Evolutionary conservation across 257 asterid genomes (phyloP).

Genomic region (Perilla frutescens): DNA sequence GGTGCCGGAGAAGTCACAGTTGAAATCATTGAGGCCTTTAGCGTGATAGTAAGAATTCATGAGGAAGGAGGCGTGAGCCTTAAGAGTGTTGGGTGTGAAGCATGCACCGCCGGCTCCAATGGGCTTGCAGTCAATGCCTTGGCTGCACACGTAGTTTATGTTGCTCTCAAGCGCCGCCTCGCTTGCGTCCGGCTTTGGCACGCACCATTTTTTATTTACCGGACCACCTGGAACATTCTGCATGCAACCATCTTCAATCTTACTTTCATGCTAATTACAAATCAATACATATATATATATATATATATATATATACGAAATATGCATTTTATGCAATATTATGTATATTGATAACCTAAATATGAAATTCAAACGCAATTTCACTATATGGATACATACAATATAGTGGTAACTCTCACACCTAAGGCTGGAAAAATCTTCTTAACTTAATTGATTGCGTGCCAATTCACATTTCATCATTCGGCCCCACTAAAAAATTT

Average conservation of each 20-base stretch:
- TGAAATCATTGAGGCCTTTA: constrained; percentile 39
- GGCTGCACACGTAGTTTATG: constrained; percentile 50
- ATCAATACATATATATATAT: too few relatives aligned
- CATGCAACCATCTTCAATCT: neutral
- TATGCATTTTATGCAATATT: too few relatives aligned
- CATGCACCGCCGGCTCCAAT: constrained; percentile 50
- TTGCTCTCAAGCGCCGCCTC: constrained; percentile 37
- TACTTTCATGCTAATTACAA: too few relatives aligned
- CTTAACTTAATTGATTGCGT: too few relatives aligned
- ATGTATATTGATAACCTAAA: too few relatives aligned
- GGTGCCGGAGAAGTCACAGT: constrained; percentile 48
- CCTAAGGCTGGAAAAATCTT: too few relatives aligned
- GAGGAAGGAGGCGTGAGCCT: constrained; percentile 46
- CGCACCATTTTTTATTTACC: constrained; percentile 46
- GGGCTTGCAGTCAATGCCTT: constrained; percentile 51
- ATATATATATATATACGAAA: too few relatives aligned
- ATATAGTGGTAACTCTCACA: too few relatives aligned
- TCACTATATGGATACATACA: too few relatives aligned
- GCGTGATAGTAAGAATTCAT: constrained; percentile 53
- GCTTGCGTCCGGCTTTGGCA: constrained; percentile 37
- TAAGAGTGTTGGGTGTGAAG: constrained; percentile 41
- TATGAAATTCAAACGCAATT: too few relatives aligned
- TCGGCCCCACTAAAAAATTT: too few relatives aligned
- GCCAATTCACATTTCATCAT: too few relatives aligned
- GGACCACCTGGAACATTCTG: neutral